Evolutionary conservation across 768 basidiomycete species (phyloP), one percentile per base, ranked within the genome.

Genomic region (Amanita subjunquillea): DNA sequence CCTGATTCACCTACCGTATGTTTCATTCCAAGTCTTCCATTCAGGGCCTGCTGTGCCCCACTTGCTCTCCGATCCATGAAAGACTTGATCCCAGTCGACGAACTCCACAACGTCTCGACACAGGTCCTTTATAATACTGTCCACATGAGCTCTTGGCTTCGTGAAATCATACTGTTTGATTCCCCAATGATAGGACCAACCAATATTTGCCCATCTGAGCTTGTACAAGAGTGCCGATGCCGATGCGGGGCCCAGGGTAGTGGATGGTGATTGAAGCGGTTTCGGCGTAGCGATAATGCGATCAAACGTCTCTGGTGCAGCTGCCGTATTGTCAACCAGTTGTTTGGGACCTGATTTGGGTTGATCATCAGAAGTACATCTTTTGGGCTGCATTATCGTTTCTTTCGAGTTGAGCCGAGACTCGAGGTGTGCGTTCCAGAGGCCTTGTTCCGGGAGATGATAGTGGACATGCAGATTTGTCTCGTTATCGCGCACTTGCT

Each of bases 181-280:
- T 2, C 90, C 88, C 95, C 95, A 97, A 70, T 98, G 91, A 66
- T 99, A 99, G 49, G 79, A 89, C 82, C 88, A 89, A 8, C 95
- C 95, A 46, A 99, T 86, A 60, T 95, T 98, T 1, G 91, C 87
- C 95, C 95, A 99, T 45, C 95, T 78, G 45, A 99, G 65, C 63
- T 89, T 93, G 4, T 72, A 73, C 13, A 94, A 59, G 12, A 97
- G 76, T 25, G 76, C 68, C 0, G 78, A 78, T 2, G 79, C 69
- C 2, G 66, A 63, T 6, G 70, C 63, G 1, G 84, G 74, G 9
- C 67, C 72, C 3, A 78, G 70, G 2, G 80, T 80, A 2, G 72
- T 62, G 3, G 90, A 89, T 7, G 93, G 88, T 3, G 77, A 68
- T 3, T 78, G 74, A 3, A 79, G 77, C 4, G 72, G 79, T 62